phyloP scores from a whole-genome alignment of 257 asterid species.

The Nicotiana tomentosiformis region DNA sequence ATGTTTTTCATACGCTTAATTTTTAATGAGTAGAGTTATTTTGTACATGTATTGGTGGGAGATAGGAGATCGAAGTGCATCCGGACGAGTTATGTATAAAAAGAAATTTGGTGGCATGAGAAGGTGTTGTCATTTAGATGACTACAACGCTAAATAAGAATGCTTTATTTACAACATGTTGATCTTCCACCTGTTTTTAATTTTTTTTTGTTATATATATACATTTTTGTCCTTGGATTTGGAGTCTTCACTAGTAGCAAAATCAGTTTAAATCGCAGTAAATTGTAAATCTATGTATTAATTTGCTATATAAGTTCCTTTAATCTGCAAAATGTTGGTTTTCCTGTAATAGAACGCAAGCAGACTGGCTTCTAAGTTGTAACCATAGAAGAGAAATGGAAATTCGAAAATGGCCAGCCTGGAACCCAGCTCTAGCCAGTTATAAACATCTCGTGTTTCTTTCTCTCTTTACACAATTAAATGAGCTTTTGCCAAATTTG shows the following conservation, averaged over 20 bases:
- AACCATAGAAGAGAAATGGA: background rate
- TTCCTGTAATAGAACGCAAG: background rate
- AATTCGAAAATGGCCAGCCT: slow-evolving; percentile 3
- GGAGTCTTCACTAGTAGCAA: background rate
- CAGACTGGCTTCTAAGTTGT: background rate
- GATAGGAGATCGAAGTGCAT: background rate
- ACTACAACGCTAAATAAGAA: background rate
- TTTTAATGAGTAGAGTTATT: background rate
- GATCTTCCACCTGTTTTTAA: background rate
- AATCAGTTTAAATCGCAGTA: background rate
- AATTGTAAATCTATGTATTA: background rate
- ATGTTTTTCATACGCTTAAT: background rate
- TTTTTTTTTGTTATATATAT: background rate
- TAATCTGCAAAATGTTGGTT: background rate
- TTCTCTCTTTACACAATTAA: background rate
- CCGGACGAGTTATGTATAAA: no score
- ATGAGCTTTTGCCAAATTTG: background rate
- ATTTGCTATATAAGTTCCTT: no score
- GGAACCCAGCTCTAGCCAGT: background rate
- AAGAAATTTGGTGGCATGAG: no score
- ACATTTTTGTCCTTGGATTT: background rate
- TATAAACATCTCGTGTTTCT: background rate
- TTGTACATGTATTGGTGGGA: background rate
- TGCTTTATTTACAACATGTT: background rate
- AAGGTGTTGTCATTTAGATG: background rate